These are phyloP conservation scores for Cryptosporidium sp. DNA, from an alignment of 169 alveolate genomes.

Conservation along the genomic window DNA sequence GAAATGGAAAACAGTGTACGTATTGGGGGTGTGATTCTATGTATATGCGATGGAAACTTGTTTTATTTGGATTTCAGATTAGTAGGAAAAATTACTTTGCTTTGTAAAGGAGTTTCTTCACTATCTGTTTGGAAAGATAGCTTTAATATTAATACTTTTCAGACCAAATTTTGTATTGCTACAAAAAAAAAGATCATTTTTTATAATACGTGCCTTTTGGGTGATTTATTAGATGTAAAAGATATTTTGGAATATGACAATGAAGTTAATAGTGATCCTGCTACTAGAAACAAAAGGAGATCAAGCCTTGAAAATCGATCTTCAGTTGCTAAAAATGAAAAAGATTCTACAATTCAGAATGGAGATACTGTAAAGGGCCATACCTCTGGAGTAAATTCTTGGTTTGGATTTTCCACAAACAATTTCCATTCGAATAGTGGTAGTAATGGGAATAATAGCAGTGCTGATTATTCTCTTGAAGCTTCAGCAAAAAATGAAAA, in stretches of 20 bases:
- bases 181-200: conserved; percentile 34
- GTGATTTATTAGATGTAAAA: conserved; percentile 33
- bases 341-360: neutral
- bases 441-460: neutral
- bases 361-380: neutral
- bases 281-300: neutral
- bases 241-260: conserved; percentile 19
- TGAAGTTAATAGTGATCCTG: neutral
- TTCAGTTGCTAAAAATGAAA: neutral
- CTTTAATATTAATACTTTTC: conserved; percentile 24
- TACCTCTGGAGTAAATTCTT: conserved; percentile 30
- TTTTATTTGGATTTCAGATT: conserved; percentile 42
- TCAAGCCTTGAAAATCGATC: neutral
- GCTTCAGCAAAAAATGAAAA: neutral
- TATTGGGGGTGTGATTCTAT: conserved; percentile 36
- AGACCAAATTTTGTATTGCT: conserved; percentile 60
- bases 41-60: conserved; percentile 47
- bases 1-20: conserved; percentile 9
- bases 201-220: conserved; percentile 67
- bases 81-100: conserved; percentile 24
- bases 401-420: conserved; percentile 50
- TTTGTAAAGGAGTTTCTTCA: conserved; percentile 51
- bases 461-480: neutral
- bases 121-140: conserved; percentile 61
- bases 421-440: neutral